Evolutionary conservation across 192 early-diverging fungal species (phyloP), one percentile per base, ranked within the genome.

Genomic region (Rhizophlyctis rosea): DNA sequence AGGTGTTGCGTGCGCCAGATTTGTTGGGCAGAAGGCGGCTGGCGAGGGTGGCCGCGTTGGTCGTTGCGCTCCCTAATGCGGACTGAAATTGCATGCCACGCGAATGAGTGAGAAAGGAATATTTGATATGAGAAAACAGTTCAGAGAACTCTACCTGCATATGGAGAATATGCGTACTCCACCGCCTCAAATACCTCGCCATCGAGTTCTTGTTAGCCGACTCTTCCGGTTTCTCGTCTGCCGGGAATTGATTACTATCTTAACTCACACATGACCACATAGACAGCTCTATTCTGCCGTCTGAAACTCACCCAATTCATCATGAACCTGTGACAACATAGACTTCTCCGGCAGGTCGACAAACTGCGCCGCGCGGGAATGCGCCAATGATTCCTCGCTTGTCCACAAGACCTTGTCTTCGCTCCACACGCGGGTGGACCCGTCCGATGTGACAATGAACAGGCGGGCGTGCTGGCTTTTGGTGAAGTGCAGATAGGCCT

Each of bases 321-420:
- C 79, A 1, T 71, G 70, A 39, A 87, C 86, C 61, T 88, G 76
- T 9, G 87, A 84, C 68, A 85, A 86, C 53, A 81, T 55, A 34
- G 81, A 76, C 57, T 73, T 65, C 54, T 89, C 91, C 1, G 92
- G 91, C 4, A 98, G 75, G 44, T 94, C 92, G 47, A 98, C 68
- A 70, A 93, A 92, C 54, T 75, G 86, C 39, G 87, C 81, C 29
- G 84, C 84, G 1, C 70, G 69, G 3, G 79, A 75, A 51, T 91
- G 78, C 0, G 91, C 81, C 57, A 96, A 74, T 21, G 90, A 83
- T 71, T 98, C 96, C 50, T 94, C 88, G 34, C 91, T 84, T n/a
- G 82, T 75, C 96, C 96, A 98, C 23, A 83, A 18, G n/a, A 63
- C 30, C 16, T 62, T 54, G 3, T 28, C 65, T 14, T 36, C 54